Base-by-base conservation (phyloP, 1,139 yeast genomes). In the Saccharomyces hybrid region DNA sequence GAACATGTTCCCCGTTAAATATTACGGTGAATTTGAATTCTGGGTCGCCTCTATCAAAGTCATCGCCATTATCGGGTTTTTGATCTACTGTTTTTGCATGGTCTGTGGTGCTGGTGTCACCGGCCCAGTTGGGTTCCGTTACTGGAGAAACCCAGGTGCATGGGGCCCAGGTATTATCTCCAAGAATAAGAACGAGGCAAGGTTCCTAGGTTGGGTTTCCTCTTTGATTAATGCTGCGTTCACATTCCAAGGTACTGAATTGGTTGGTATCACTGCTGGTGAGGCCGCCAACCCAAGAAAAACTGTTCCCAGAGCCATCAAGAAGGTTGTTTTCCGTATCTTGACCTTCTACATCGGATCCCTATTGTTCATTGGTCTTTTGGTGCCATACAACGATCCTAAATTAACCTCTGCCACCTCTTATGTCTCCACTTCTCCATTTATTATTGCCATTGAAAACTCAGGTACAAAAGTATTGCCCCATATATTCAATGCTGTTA, bases 271-370 rank as follows among this genome's bases (percentile, higher is more conserved):
- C 65, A 81, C 91, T 6, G 88, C 88, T 61, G 89, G 89, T 68
- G 95, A 87, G 73, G 83, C 90, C 54, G 78, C 80, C 56, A 82
- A 86, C 70, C 95, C 95, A 58, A 79, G 95, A 74, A 78, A 79
- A 63, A 76, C 88, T 42, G 86, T 87, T 58, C 93, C 93, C 61
- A 82, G 79, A 67, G 95, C 95, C 50, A 84, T 86, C 68, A 84
- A 78, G 69, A 80, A 84, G 68, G 88, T 90, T 20, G 84, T 87
- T 64, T 83, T 82, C 77, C 84, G 96, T 74, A 86, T 87, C 62
- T 73, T 84, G 54, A 68, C 87, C 56, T 87, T 87, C 69, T 87
- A 86, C 77, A 71, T 86, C 60, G 71, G 81, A 54, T 82, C 90
- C 44, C 76, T 86, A 53, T 81, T 86, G 65, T 81, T 86, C 68